phyloP scores from a whole-genome alignment of 768 basidiomycete genomes.

The Hygrophoropsis aurantiaca region DNA sequence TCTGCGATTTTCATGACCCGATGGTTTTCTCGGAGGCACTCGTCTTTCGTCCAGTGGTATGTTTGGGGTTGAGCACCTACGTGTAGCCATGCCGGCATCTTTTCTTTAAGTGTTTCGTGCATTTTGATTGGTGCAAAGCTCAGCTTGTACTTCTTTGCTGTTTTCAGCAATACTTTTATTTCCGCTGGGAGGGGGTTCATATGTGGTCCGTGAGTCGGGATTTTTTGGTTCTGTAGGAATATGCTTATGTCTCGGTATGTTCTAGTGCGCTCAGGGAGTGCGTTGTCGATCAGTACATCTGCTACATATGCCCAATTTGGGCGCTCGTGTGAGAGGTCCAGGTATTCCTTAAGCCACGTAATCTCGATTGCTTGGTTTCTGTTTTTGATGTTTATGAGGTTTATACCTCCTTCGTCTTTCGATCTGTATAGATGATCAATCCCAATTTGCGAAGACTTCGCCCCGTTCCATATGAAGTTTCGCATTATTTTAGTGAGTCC shows the following conservation, averaged over 20 bases:
- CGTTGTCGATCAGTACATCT: background rate
- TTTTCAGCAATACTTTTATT: too few relatives aligned
- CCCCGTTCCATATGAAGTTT: constrained; percentile 9
- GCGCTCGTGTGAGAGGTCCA: background rate
- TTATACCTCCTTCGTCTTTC: constrained; percentile 2
- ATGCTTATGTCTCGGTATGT: background rate
- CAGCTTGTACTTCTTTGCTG: too few relatives aligned
- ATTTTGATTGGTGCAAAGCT: background rate
- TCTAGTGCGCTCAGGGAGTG: too few relatives aligned
- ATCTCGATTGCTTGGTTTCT: background rate
- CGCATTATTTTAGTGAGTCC: background rate
- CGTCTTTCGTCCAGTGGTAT: background rate
- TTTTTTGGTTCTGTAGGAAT: background rate
- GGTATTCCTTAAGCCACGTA: background rate
- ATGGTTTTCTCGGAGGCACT: background rate
- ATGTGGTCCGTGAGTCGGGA: too few relatives aligned
- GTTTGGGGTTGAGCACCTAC: background rate
- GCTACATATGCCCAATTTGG: background rate
- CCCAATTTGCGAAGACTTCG: background rate
- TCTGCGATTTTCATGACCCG: background rate
- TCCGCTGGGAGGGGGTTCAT: too few relatives aligned
- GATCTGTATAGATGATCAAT: constrained; percentile 4
- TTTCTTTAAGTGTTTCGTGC: background rate
- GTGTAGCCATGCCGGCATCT: background rate
- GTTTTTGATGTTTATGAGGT: constrained; percentile 9